Evolutionary conservation across 768 basidiomycete genomes (phyloP).

Genomic region (Podaxis sp.): DNA sequence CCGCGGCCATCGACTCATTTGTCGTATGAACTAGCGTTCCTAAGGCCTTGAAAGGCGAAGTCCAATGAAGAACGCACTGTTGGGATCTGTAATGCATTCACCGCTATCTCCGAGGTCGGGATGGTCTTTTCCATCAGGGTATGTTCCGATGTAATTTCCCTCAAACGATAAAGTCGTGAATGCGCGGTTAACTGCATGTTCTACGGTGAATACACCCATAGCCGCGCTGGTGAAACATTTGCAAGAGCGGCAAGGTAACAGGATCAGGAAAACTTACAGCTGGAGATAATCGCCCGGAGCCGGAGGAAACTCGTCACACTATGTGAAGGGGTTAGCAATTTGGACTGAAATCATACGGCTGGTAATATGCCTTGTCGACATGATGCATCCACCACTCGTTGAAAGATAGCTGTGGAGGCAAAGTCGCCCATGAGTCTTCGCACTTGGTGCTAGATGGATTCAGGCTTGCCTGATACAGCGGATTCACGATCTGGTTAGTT

Average conservation of each 20-base stretch:
- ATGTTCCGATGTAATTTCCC: constrained; percentile 17
- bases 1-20: constrained; percentile 41
- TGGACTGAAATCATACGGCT: not conserved
- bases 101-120: constrained; percentile 26
- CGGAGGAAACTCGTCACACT: constrained; percentile 46
- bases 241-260: not conserved
- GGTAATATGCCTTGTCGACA: constrained; percentile 22
- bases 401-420: constrained; percentile 23
- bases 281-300: constrained; percentile 37
- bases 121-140: constrained; percentile 31
- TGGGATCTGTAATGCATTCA: constrained; percentile 30
- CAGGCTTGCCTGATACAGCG: constrained; percentile 27
- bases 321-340: not conserved
- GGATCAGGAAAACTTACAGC: constrained; percentile 25
- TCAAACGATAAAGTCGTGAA: constrained; percentile 35
- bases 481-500: constrained; percentile 26
- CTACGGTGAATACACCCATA: constrained; percentile 31
- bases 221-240: not conserved
- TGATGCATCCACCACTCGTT: constrained; percentile 42
- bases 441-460: not conserved
- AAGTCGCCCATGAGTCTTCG: not conserved
- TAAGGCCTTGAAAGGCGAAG: not conserved
- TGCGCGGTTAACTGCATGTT: constrained; percentile 37
- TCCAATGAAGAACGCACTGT: constrained; percentile 24
- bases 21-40: constrained; percentile 36